These are phyloP conservation scores for Solanum microdontum DNA, from an alignment of 257 asterid genomes.

Conservation along the genomic window DNA sequence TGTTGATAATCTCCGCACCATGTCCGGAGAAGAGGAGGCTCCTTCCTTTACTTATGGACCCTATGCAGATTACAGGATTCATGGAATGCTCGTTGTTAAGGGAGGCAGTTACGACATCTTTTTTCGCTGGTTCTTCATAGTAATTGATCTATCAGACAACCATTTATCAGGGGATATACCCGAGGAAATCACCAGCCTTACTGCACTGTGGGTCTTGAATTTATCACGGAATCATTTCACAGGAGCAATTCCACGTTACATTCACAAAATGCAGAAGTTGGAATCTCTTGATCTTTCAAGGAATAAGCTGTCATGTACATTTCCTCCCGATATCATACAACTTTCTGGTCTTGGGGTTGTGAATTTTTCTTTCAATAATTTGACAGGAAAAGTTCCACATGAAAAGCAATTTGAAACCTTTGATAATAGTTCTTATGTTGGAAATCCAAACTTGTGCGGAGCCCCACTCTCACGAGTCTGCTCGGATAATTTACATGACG, in stretches of 20 bases:
- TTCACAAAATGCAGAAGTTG: neutral
- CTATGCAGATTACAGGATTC: neutral
- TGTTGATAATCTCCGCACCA: neutral
- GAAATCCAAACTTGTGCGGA: neutral
- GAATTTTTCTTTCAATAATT: neutral
- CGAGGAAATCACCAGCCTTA: neutral
- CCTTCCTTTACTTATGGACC: neutral
- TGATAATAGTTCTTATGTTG: neutral
- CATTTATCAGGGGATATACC: neutral
- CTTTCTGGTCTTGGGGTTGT: fast-evolving
- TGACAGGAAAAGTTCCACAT: neutral
- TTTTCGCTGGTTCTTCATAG: fast-evolving
- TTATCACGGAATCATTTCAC: neutral
- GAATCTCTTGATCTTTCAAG: fast-evolving
- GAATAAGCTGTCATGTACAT: neutral
- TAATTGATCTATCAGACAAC: neutral
- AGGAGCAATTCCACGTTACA: neutral
- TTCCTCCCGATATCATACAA: neutral
- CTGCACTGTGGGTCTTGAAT: fast-evolving
- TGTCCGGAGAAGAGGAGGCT: neutral
- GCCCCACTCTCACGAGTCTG: neutral
- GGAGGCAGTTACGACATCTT: neutral
- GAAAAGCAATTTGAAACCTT: fast-evolving
- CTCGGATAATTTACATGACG: neutral
- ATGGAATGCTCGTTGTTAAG: fast-evolving